Percentiles rank a stretch among this genome's conserved stretches.
These are phyloP conservation scores for Aspergillus fructus DNA, from an alignment of 2,329 filamentous ascomycete genomes.

Conservation along the genomic window DNA sequence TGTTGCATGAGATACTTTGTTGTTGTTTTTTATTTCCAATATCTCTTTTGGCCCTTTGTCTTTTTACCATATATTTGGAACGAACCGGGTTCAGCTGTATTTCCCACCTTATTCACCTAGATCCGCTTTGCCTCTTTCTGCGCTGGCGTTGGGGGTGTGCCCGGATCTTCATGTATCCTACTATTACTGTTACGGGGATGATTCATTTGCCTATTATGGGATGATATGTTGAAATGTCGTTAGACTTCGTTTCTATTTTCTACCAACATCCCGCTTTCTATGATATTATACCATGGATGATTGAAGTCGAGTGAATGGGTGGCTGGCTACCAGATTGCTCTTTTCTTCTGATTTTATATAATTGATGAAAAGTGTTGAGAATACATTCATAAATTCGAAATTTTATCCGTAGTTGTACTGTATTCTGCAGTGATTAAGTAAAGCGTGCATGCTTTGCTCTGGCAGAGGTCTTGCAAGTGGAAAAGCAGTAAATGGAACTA, in stretches of 20 bases:
- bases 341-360: background rate
- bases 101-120: background rate
- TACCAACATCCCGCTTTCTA: slow-evolving; percentile 10
- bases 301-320: background rate
- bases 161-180: slow-evolving; percentile 29
- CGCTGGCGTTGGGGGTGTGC: slow-evolving; percentile 5
- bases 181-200: slow-evolving; percentile 6
- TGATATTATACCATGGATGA: background rate
- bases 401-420: background rate
- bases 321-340: background rate
- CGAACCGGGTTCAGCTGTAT: slow-evolving; percentile 12
- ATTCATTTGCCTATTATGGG: background rate
- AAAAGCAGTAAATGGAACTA: background rate
- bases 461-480: background rate
- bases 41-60: slow-evolving; percentile 12
- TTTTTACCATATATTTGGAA: slow-evolving; percentile 12
- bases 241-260: slow-evolving; percentile 10
- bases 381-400: background rate
- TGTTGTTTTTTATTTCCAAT: slow-evolving; percentile 7
- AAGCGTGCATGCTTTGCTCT: background rate
- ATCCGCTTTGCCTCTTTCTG: background rate
- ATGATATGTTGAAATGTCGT: slow-evolving; percentile 9
- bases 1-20: slow-evolving; percentile 22
- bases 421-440: too few species aligned
- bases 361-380: background rate